phyloP scores from a whole-genome alignment of 257 asterid species.

The Echites panduratus region DNA sequence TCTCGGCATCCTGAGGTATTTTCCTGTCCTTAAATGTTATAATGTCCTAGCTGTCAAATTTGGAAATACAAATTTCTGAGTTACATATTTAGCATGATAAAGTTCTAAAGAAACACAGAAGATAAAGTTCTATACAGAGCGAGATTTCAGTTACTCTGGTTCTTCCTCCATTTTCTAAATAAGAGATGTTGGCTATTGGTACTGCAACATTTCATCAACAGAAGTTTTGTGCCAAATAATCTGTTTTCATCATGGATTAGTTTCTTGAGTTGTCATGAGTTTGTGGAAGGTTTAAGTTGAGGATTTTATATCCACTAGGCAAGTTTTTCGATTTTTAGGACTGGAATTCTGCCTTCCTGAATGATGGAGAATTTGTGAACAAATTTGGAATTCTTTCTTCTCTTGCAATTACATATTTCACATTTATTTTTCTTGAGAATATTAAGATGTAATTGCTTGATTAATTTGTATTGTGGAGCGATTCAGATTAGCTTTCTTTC shows the following conservation, averaged over 20 bases:
- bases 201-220: not conserved
- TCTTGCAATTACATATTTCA: not conserved
- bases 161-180: not conserved
- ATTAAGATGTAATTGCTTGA: not conserved
- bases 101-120: not conserved
- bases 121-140: not conserved
- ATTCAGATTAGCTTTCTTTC: not conserved
- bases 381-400: not conserved
- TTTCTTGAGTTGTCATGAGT: not conserved
- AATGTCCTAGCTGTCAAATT: not conserved
- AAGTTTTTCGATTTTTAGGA: not conserved
- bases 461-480: not conserved
- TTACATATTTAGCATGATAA: not conserved
- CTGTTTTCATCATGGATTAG: not conserved
- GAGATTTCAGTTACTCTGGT: not conserved
- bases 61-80: not conserved
- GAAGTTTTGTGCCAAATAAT: not conserved
- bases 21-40: not conserved
- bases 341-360: not conserved
- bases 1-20: constrained; percentile 75
- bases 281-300: not conserved
- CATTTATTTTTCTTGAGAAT: not conserved
- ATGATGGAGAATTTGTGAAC: not conserved
- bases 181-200: not conserved
- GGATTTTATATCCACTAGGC: not conserved